Conservation (phyloP, 257 asterid species). For the Handroanthus guayacan region DNA sequence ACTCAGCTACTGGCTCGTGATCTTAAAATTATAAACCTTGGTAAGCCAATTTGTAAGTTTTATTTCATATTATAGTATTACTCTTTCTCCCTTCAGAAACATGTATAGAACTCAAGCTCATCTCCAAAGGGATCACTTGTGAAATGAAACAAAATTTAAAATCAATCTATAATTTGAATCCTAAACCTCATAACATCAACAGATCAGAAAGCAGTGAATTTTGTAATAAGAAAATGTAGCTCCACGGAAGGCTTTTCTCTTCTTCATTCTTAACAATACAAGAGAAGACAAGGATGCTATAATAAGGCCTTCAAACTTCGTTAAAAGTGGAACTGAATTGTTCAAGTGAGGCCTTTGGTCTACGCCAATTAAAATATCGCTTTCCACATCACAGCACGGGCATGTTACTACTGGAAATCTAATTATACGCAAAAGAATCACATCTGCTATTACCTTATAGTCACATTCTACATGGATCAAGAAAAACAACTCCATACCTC, state of each 20-base stretch:
- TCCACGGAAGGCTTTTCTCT: background rate
- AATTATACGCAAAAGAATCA: slow-evolving; percentile 17
- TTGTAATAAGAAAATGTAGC: background rate
- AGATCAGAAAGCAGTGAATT: background rate
- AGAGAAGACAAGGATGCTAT: background rate
- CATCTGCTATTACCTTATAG: background rate
- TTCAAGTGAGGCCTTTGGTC: no score
- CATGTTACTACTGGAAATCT: background rate
- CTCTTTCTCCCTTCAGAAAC: background rate
- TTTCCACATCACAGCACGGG: background rate
- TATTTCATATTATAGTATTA: background rate
- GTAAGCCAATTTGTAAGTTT: background rate
- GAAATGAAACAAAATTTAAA: background rate
- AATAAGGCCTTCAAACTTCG: background rate
- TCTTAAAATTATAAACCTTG: background rate
- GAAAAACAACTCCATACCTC: background rate
- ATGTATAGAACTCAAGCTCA: slow-evolving; percentile 5
- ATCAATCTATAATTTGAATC: background rate
- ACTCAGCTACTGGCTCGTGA: background rate
- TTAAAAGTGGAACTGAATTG: background rate
- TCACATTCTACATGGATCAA: slow-evolving; percentile 19
- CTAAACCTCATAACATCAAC: background rate
- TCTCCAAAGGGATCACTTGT: background rate
- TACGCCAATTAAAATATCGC: slow-evolving; percentile 2
- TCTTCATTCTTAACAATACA: background rate